A percentile compares a stretch with the other conserved stretches of the same genome.
These are phyloP conservation scores for Populus tomentosa DNA, from an alignment of 441 rosid species.

Conservation along the genomic window DNA sequence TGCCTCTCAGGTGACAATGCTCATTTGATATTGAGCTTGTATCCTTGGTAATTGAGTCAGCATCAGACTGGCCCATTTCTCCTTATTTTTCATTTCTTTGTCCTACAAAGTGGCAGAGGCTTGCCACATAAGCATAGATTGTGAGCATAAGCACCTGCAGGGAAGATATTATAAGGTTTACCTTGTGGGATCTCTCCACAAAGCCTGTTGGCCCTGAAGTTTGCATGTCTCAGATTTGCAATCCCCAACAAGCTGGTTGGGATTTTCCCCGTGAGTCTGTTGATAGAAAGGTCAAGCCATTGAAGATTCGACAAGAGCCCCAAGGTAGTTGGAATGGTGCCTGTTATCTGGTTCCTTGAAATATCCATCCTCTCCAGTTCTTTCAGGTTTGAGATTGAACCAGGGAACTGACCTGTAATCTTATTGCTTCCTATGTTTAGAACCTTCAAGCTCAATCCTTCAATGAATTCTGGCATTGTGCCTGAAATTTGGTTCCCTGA, in stretches of 20 bases:
- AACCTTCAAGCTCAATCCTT: slow-evolving; percentile 59
- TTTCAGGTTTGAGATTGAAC: slow-evolving; percentile 68
- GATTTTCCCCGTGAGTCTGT: slow-evolving; percentile 62
- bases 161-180: slow-evolving; percentile 79
- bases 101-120: slow-evolving; percentile 77
- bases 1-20: slow-evolving; percentile 21
- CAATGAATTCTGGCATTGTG: slow-evolving; percentile 55
- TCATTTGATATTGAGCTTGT: slow-evolving; percentile 21
- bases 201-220: slow-evolving; percentile 78
- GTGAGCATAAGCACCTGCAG: slow-evolving; percentile 77
- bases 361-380: slow-evolving; percentile 63
- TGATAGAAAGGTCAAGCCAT: slow-evolving; percentile 84
- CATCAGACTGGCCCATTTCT: slow-evolving; percentile 50
- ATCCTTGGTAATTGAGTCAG: slow-evolving; percentile 41
- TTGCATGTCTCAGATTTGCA: slow-evolving; percentile 55
- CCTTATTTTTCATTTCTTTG: slow-evolving; percentile 18
- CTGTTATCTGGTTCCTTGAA: slow-evolving; percentile 73
- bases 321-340: slow-evolving; percentile 59
- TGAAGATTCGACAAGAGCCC: slow-evolving; percentile 56
- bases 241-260: slow-evolving; percentile 66
- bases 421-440: slow-evolving; percentile 75
- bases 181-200: slow-evolving; percentile 97
- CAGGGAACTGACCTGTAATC: slow-evolving; percentile 69
- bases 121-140: slow-evolving; percentile 92
- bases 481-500: slow-evolving; percentile 73